Evolutionary conservation across 257 asterid species (phyloP).

Genomic region (Penstemon barbatus): DNA sequence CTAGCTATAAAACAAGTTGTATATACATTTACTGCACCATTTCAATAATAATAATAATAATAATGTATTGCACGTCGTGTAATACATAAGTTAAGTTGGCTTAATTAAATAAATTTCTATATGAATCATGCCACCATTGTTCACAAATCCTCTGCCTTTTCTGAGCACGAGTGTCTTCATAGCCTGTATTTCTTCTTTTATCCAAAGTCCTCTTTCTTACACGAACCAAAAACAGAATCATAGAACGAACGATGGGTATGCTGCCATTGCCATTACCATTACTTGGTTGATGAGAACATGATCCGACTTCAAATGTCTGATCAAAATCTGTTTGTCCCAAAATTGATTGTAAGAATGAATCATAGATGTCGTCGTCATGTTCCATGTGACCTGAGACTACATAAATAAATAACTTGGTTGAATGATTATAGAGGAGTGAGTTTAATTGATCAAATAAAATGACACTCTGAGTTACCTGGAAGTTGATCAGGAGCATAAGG

Average conservation of each 20-base stretch:
- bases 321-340: neutral
- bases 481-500: slow-evolving; percentile 22
- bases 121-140: too few relatives aligned
- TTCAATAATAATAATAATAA: too few relatives aligned
- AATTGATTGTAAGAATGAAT: neutral
- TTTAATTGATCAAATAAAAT: neutral
- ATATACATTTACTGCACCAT: too few relatives aligned
- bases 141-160: slow-evolving; percentile 30
- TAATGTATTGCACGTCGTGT: too few relatives aligned
- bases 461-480: slow-evolving; percentile 19
- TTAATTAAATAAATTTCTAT: too few relatives aligned
- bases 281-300: slow-evolving; percentile 25
- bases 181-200: neutral
- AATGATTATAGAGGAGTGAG: neutral
- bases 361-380: neutral
- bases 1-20: too few relatives aligned
- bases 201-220: slow-evolving; percentile 25
- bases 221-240: slow-evolving; percentile 29
- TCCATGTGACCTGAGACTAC: neutral
- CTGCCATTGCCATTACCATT: neutral
- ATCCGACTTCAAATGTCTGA: neutral
- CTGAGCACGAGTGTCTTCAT: slow-evolving; percentile 14
- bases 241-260: neutral
- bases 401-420: neutral
- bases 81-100: too few relatives aligned